These are phyloP conservation scores for Ophiosphaerella korrae DNA, from an alignment of 2,329 filamentous ascomycete species.

Conservation along the genomic window DNA sequence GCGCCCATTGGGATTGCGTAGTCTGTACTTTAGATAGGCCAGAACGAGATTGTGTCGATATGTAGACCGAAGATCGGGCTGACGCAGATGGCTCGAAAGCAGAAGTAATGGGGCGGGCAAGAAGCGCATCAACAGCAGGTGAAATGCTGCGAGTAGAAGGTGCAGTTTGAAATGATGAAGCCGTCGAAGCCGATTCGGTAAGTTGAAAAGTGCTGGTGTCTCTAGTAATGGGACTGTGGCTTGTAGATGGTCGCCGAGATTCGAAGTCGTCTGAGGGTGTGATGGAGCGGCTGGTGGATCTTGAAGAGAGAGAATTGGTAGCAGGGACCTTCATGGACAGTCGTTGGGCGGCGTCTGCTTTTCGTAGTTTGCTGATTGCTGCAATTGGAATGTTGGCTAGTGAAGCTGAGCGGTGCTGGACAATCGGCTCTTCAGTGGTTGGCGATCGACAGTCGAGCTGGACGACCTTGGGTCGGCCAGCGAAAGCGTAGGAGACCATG, in stretches of 20 bases:
- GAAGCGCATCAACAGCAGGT: slow-evolving; percentile 22
- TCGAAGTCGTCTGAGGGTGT: slow-evolving; percentile 30
- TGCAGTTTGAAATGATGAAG: slow-evolving; percentile 30
- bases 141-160: slow-evolving; percentile 34
- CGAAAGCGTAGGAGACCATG: slow-evolving; percentile 44
- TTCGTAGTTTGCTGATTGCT: slow-evolving; percentile 34
- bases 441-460: slow-evolving; percentile 36
- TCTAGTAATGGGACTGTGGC: slow-evolving; percentile 31
- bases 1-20: slow-evolving; percentile 24
- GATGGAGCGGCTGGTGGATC: slow-evolving; percentile 23
- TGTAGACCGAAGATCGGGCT: slow-evolving; percentile 36
- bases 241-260: slow-evolving; percentile 35
- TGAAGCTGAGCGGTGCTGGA: slow-evolving; percentile 40
- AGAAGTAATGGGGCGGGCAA: slow-evolving; percentile 29
- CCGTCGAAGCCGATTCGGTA: slow-evolving; percentile 27
- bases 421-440: slow-evolving; percentile 18
- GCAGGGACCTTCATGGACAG: slow-evolving; percentile 30
- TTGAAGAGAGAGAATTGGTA: slow-evolving; percentile 10
- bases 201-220: slow-evolving; percentile 22
- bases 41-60: slow-evolving; percentile 22
- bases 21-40: slow-evolving; percentile 23
- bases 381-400: slow-evolving; percentile 39
- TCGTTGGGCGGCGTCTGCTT: slow-evolving; percentile 32
- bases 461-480: slow-evolving; percentile 47
- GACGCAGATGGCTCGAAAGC: slow-evolving; percentile 15